These are phyloP conservation scores for Colletotrichum karsti DNA, from an alignment of 2,329 filamentous ascomycete species.

Conservation along the genomic window DNA sequence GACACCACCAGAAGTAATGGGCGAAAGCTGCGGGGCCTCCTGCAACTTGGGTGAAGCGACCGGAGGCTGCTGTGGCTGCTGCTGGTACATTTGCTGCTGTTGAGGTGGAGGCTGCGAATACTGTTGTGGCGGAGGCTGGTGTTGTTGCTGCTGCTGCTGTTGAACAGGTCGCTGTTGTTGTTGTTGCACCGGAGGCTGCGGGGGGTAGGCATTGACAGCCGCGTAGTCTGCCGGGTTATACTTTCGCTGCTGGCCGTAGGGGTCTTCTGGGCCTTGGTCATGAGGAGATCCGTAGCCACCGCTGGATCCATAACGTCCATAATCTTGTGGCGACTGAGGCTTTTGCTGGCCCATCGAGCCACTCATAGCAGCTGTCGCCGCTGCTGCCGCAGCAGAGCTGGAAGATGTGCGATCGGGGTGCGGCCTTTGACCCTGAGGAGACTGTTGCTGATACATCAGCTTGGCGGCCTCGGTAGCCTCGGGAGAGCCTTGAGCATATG, in stretches of 20 bases:
- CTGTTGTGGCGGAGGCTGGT: slow-evolving; percentile 38
- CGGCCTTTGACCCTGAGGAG: slow-evolving; percentile 53
- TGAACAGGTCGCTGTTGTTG: slow-evolving; percentile 43
- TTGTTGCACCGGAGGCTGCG: slow-evolving; percentile 35
- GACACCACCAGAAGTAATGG: slow-evolving; percentile 33
- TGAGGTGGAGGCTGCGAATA: slow-evolving; percentile 43
- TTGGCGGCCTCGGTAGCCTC: slow-evolving; percentile 73
- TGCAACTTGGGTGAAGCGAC: slow-evolving; percentile 24
- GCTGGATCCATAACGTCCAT: slow-evolving; percentile 42
- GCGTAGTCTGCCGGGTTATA: slow-evolving; percentile 85
- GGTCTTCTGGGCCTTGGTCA: slow-evolving; percentile 36
- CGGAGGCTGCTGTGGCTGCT: slow-evolving; percentile 33
- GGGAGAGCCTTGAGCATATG: slow-evolving; percentile 40
- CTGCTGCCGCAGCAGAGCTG: slow-evolving; percentile 61
- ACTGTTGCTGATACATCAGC: slow-evolving; percentile 62
- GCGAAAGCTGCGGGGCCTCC: slow-evolving; percentile 33
- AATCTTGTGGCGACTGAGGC: slow-evolving; percentile 37
- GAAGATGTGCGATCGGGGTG: slow-evolving; percentile 64
- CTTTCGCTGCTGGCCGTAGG: slow-evolving; percentile 61
- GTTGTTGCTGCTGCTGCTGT: slow-evolving; percentile 42
- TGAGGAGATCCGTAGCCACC: slow-evolving; percentile 35
- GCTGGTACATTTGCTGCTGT: slow-evolving; percentile 38
- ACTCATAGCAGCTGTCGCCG: slow-evolving; percentile 66
- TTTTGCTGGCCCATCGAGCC: slow-evolving; percentile 48
- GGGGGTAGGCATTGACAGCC: slow-evolving; percentile 61